A percentile compares a stretch with the other conserved stretches of the same genome.
Evolutionary conservation across 192 early-diverging fungal genomes (phyloP).

Genomic region (Obelidium mucronatum): DNA sequence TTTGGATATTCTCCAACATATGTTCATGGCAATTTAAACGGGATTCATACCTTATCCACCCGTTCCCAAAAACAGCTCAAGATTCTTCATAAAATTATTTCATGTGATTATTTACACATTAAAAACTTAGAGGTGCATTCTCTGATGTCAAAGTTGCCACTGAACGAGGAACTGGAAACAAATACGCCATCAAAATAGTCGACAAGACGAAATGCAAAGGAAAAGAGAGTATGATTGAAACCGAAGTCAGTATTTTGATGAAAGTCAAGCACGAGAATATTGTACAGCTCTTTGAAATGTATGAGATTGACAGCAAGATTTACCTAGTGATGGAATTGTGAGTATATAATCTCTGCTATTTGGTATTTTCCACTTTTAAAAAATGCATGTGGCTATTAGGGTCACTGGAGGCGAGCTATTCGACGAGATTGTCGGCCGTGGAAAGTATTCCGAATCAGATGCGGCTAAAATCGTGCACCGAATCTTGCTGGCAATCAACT

Average conservation of each 20-base stretch:
- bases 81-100: neutral
- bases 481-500: slow-evolving; percentile 81
- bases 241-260: slow-evolving; percentile 81
- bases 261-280: slow-evolving; percentile 73
- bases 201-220: slow-evolving; percentile 77
- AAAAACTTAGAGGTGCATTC: slow-evolving; percentile 64
- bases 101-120: neutral
- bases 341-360: slow-evolving; percentile 27
- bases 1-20: no score
- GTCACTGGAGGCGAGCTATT: slow-evolving; percentile 92
- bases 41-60: neutral
- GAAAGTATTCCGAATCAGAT: slow-evolving; percentile 78
- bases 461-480: slow-evolving; percentile 80
- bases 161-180: slow-evolving; percentile 67
- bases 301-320: slow-evolving; percentile 61
- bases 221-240: slow-evolving; percentile 77
- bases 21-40: no score
- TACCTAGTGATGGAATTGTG: slow-evolving; percentile 68
- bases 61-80: neutral
- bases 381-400: slow-evolving; percentile 51
- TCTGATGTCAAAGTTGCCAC: slow-evolving; percentile 77
- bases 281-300: slow-evolving; percentile 64
- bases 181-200: slow-evolving; percentile 88
- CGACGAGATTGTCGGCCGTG: slow-evolving; percentile 84
- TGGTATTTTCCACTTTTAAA: slow-evolving; percentile 32